Conservation (phyloP, 441 rosid genomes). For the Bruguiera hainesii region DNA sequence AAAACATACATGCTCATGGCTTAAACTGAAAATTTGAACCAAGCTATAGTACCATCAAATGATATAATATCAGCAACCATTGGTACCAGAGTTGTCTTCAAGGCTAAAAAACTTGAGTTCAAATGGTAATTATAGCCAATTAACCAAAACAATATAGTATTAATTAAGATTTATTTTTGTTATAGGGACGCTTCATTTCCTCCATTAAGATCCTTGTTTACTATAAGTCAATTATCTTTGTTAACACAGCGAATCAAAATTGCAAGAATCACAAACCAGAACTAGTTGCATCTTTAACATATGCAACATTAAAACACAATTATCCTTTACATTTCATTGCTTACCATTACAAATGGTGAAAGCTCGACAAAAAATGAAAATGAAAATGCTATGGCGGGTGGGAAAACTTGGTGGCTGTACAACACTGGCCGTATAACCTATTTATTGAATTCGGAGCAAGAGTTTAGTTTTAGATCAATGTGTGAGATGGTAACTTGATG, state of each 20-base stretch:
- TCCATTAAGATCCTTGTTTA: slow-evolving; percentile 36
- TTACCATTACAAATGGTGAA: slow-evolving; percentile 2
- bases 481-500: slow-evolving; percentile 19
- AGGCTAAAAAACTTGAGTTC: too few species aligned
- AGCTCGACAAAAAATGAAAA: not conserved
- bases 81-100: too few species aligned
- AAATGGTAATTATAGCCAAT: too few species aligned
- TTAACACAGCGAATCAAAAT: too few species aligned
- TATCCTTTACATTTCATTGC: slow-evolving; percentile 2
- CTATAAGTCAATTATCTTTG: slow-evolving; percentile 10
- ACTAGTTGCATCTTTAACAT: not conserved
- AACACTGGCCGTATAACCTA: slow-evolving; percentile 25
- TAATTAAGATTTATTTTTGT: not conserved
- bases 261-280: too few species aligned
- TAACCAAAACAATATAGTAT: too few species aligned
- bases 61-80: too few species aligned
- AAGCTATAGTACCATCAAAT: too few species aligned
- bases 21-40: too few species aligned
- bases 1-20: too few species aligned
- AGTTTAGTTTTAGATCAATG: slow-evolving; percentile 18
- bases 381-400: not conserved
- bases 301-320: not conserved
- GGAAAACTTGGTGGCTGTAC: slow-evolving; percentile 29
- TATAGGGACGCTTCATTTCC: slow-evolving; percentile 20
- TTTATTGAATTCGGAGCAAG: slow-evolving; percentile 20